These are phyloP conservation scores for Amylocystis lapponica DNA, from an alignment of 768 basidiomycete genomes.

Conservation along the genomic window DNA sequence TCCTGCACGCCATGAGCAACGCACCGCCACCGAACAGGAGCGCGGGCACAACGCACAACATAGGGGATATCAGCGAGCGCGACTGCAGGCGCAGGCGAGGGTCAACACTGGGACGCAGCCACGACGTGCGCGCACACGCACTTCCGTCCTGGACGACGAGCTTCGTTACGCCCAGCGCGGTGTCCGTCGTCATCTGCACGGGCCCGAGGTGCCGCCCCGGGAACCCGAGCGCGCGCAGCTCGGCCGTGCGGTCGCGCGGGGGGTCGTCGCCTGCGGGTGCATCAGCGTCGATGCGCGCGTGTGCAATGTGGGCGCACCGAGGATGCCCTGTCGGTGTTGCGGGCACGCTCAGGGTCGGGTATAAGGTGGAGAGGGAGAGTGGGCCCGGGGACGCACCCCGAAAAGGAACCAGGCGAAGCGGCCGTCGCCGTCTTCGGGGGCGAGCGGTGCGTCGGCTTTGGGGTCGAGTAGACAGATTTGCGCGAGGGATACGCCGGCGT, in stretches of 20 bases:
- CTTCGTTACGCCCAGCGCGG: constrained; percentile 89
- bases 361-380: too few species aligned
- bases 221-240: constrained; percentile 83
- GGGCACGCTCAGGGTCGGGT: too few species aligned
- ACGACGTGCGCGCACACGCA: constrained; percentile 21
- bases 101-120: background rate
- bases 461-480: constrained; percentile 94
- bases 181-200: constrained; percentile 98
- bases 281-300: too few species aligned
- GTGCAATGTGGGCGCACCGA: constrained; percentile 34
- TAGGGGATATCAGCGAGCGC: constrained; percentile 69
- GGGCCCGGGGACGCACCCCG: constrained; percentile 75
- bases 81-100: constrained; percentile 27
- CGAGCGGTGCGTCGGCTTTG: constrained; percentile 61
- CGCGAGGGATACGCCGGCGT: constrained; percentile 36
- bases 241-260: constrained; percentile 86
- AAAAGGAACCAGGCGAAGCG: constrained; percentile 87
- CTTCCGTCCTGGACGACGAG: constrained; percentile 69
- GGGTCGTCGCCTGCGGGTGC: constrained; percentile 78
- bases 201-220: constrained; percentile 79
- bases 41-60: constrained; percentile 45
- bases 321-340: constrained; percentile 50
- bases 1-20: constrained; percentile 44
- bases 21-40: background rate
- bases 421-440: constrained; percentile 72